phyloP scores from a whole-genome alignment of 2,329 filamentous ascomycete genomes.

The Colletotrichum magnum region DNA sequence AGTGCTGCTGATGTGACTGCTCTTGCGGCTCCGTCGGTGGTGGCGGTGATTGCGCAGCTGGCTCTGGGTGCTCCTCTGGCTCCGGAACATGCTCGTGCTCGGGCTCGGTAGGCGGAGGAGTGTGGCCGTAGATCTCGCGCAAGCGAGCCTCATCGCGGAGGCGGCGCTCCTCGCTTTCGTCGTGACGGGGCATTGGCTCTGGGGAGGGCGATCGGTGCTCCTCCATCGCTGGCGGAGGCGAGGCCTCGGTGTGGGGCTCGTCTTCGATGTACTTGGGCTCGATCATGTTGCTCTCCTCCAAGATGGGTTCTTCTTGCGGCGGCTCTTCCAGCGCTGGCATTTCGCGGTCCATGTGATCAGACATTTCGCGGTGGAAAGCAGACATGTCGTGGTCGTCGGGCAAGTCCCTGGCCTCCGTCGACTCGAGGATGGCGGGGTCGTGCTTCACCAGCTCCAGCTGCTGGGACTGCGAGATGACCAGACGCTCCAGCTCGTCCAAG shows the following conservation, averaged over 20 bases:
- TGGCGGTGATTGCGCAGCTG: neutral
- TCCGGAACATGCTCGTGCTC: slow-evolving; percentile 37
- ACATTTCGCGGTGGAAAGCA: slow-evolving; percentile 10
- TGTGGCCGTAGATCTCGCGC: slow-evolving; percentile 68
- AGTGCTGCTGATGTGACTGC: slow-evolving; percentile 32
- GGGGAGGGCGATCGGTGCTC: slow-evolving; percentile 1
- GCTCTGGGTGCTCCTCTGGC: slow-evolving; percentile 32
- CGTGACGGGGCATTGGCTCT: slow-evolving; percentile 39
- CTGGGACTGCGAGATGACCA: slow-evolving; percentile 61
- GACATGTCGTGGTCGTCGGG: slow-evolving; percentile 38
- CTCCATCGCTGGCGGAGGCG: slow-evolving; percentile 19
- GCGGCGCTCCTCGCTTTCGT: slow-evolving; percentile 52
- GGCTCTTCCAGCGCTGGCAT: slow-evolving; percentile 31
- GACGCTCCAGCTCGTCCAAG: slow-evolving; percentile 69
- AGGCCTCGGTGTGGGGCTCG: slow-evolving; percentile 5
- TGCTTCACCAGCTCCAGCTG: slow-evolving; percentile 53
- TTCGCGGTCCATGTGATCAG: slow-evolving; percentile 18
- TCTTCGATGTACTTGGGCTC: slow-evolving; percentile 33
- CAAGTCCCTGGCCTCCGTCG: slow-evolving; percentile 40
- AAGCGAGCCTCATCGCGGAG: slow-evolving; percentile 64
- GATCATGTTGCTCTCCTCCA: slow-evolving; percentile 33
- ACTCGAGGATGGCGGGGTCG: slow-evolving; percentile 42
- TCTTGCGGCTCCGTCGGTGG: slow-evolving; percentile 15
- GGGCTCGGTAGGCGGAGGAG: slow-evolving; percentile 31
- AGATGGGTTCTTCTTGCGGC: neutral